Evolutionary conservation across 768 basidiomycete genomes (phyloP).

Genomic region (Hydnum rufescens): DNA sequence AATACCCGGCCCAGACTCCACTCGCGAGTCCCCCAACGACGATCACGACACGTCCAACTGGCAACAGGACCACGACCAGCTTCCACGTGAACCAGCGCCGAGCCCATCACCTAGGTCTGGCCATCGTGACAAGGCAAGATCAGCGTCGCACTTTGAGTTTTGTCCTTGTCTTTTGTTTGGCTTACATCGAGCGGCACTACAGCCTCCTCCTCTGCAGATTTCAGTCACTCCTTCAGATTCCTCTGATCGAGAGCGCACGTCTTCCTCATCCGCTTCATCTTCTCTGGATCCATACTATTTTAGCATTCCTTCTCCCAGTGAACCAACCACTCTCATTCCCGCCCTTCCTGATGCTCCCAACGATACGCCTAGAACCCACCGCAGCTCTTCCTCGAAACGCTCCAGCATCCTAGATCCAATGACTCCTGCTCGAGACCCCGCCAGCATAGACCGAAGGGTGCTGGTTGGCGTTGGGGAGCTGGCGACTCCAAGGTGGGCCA

Average conservation of each 20-base stretch:
- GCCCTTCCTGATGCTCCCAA: conserved; percentile 22
- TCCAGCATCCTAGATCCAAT: conserved; percentile 6
- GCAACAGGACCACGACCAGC: background rate
- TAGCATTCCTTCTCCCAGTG: conserved; percentile 46
- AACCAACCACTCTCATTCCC: conserved; percentile 31
- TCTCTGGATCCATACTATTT: conserved; percentile 84
- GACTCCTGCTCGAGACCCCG: conserved; percentile 59
- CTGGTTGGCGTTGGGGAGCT: conserved; percentile 93
- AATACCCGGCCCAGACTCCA: too few relatives aligned
- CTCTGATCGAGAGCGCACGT: conserved; percentile 2
- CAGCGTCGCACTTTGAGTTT: background rate
- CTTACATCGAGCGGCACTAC: background rate
- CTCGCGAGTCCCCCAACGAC: background rate
- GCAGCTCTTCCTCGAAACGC: conserved; percentile 9
- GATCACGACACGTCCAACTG: background rate
- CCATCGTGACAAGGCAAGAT: background rate
- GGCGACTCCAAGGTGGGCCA: conserved; percentile 76
- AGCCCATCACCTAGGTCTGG: background rate
- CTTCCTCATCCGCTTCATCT: conserved; percentile 47
- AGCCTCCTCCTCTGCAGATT: conserved; percentile 2
- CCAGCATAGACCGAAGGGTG: conserved; percentile 63
- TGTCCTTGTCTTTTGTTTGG: background rate
- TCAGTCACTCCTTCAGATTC: background rate
- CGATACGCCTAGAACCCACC: conserved; percentile 27
- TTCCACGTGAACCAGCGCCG: background rate